Conservation (phyloP, 768 basidiomycete genomes). For the Termitomyces heimii region DNA sequence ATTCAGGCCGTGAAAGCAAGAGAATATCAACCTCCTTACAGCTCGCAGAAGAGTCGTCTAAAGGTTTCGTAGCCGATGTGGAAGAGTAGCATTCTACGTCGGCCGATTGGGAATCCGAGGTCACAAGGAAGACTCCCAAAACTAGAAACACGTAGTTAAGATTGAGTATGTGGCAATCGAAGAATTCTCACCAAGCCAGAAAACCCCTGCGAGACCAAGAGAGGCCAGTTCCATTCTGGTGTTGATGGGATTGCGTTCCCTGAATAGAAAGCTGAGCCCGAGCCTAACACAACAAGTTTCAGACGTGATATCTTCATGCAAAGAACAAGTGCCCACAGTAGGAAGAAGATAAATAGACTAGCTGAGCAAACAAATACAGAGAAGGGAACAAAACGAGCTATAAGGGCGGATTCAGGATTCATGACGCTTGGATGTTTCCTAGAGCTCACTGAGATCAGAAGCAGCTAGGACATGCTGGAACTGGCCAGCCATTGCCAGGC, state of each 20-base stretch:
- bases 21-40: slow-evolving; percentile 42
- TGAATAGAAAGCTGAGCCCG: slow-evolving; percentile 56
- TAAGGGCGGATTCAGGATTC: not conserved
- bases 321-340: slow-evolving; percentile 38
- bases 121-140: slow-evolving; percentile 65
- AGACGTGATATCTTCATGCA: not conserved
- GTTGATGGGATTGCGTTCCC: slow-evolving; percentile 70
- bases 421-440: slow-evolving; percentile 2
- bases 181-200: slow-evolving; percentile 66
- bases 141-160: slow-evolving; percentile 34
- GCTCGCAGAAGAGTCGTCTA: slow-evolving; percentile 52
- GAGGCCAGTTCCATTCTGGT: slow-evolving; percentile 72
- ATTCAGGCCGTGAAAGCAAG: slow-evolving; percentile 7
- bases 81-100: slow-evolving; percentile 80
- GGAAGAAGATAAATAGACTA: slow-evolving; percentile 60
- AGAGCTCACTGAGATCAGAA: slow-evolving; percentile 70
- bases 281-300: slow-evolving; percentile 33
- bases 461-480: slow-evolving; percentile 66
- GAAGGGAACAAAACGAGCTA: slow-evolving; percentile 85
- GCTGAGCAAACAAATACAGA: slow-evolving; percentile 75
- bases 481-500: slow-evolving; percentile 73
- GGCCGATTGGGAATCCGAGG: slow-evolving; percentile 72
- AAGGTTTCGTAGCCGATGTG: slow-evolving; percentile 36
- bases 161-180: not conserved
- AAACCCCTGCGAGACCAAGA: slow-evolving; percentile 62